Evolutionary conservation across 495 filamentous ascomycete genomes (phyloP), one percentile per base, ranked within the genome.

Genomic region (Podospora pseudopauciseta): DNA sequence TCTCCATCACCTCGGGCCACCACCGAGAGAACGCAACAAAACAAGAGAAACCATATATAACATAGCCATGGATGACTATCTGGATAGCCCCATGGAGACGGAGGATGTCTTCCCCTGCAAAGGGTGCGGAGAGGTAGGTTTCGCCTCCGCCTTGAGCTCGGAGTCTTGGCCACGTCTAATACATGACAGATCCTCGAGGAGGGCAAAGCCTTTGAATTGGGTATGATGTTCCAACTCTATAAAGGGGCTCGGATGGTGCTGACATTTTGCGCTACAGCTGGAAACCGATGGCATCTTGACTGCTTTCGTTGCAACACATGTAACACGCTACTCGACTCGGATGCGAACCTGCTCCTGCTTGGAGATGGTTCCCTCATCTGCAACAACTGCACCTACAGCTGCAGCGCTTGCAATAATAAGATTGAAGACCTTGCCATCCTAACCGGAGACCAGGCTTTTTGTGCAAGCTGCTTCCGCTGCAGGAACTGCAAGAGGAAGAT

Each of bases 361-460:
- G 96, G 95, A 72, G 96, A 99, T 78, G 96, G 95, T 55, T 97
- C 95, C 5, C 86, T 99, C 65, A 98, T 99, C 70, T 99, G 96
- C 84, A 97, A 97, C 81, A 96, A 96, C 76, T 99, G 96, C 83
- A 99, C 96, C 55, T 99, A 99, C 80, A 97, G 93, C 83, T 99
- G 96, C 82, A 97, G 91, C 78, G 94, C 93, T 57, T 99, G 96
- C 78, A 88, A 88, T 34, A 93, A 97, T 77, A 99, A 99, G 83
- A 99, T 99, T 67, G 96, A 99, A 76, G 96, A 99, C 77, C 83
- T 98, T 70, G 96, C 96, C 54, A 99, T 99, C 76, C 84, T 99
- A 57, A 99, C 96, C 0, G 96, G 96, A 64, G 96, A 99, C 74
- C 93, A 99, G 77, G 96, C 96, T n/a, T 99, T 96, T 74, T 99